These are phyloP conservation scores for Penicillium sp. DNA, from an alignment of 2,329 filamentous ascomycete genomes.

Conservation along the genomic window DNA sequence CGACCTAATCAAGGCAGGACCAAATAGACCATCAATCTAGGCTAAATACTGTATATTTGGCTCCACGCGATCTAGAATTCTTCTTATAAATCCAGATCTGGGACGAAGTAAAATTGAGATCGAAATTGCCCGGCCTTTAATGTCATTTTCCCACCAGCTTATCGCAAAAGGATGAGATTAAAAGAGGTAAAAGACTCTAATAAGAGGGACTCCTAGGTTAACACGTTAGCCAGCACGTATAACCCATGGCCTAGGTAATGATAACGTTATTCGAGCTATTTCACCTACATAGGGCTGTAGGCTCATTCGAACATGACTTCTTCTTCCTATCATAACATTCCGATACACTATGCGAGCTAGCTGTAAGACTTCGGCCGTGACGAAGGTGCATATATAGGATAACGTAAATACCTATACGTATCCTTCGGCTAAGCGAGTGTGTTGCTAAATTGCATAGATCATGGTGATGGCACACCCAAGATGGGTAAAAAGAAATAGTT, in stretches of 20 bases:
- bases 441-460: slow-evolving; percentile 15
- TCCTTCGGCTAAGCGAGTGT: slow-evolving; percentile 1
- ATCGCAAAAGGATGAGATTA: slow-evolving; percentile 10
- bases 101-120: slow-evolving; percentile 12
- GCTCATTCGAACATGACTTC: not conserved
- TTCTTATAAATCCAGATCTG: slow-evolving; percentile 9
- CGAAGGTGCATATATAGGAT: not conserved
- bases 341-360: slow-evolving; percentile 2
- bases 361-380: not conserved
- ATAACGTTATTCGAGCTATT: slow-evolving; percentile 5
- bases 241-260: slow-evolving; percentile 5
- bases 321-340: slow-evolving; percentile 8
- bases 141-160: slow-evolving; percentile 11
- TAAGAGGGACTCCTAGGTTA: slow-evolving; percentile 6
- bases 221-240: slow-evolving; percentile 6
- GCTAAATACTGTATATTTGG: slow-evolving; percentile 5
- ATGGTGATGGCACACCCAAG: slow-evolving; percentile 6
- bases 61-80: slow-evolving; percentile 2
- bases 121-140: slow-evolving; percentile 2
- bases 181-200: slow-evolving; percentile 7
- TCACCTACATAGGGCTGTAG: slow-evolving; percentile 1
- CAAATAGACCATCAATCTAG: slow-evolving; percentile 14
- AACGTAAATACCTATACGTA: slow-evolving; percentile 5
- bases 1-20: slow-evolving; percentile 3
- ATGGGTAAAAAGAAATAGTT: slow-evolving; percentile 17